Evolutionary conservation across 2,329 filamentous ascomycete genomes (phyloP).

Genomic region (Fusarium solani-melongenae): DNA sequence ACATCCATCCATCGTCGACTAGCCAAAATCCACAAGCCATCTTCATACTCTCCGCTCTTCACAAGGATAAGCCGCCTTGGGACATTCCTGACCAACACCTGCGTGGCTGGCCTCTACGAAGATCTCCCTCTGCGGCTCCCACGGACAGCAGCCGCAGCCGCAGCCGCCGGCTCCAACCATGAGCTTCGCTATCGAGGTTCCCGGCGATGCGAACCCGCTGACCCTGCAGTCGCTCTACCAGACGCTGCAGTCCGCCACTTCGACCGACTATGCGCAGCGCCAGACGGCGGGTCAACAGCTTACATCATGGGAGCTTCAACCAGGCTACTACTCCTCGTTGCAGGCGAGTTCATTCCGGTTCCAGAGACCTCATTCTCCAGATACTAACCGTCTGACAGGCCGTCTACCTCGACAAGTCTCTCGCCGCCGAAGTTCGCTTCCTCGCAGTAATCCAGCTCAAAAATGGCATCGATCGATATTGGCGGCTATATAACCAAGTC

Average conservation of each 20-base stretch:
- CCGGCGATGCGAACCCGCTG: slow-evolving; percentile 82
- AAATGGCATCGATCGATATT: slow-evolving; percentile 95
- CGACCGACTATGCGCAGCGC: slow-evolving; percentile 70
- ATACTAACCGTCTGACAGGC: slow-evolving; percentile 60
- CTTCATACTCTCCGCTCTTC: slow-evolving; percentile 23
- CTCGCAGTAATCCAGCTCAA: slow-evolving; percentile 94
- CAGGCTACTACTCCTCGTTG: slow-evolving; percentile 74
- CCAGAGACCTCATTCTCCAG: background rate
- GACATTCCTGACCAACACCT: background rate
- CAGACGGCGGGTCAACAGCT: slow-evolving; percentile 78
- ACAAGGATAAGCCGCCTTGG: slow-evolving; percentile 6
- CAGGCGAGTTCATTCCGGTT: slow-evolving; percentile 62
- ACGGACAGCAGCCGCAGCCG: slow-evolving; percentile 25
- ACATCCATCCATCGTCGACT: slow-evolving; percentile 25
- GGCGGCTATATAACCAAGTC: slow-evolving; percentile 71
- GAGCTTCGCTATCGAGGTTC: slow-evolving; percentile 80
- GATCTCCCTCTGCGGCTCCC: slow-evolving; percentile 20
- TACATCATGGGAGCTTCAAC: slow-evolving; percentile 74
- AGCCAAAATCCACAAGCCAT: slow-evolving; percentile 30
- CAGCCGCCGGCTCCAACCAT: slow-evolving; percentile 55
- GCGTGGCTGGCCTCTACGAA: slow-evolving; percentile 11
- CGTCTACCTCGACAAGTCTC: slow-evolving; percentile 81
- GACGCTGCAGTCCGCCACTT: slow-evolving; percentile 72
- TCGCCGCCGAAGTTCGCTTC: slow-evolving; percentile 83
- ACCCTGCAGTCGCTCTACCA: slow-evolving; percentile 71